phyloP scores from a whole-genome alignment of 345 rosid genomes.

The Capsella bursapastoris region DNA sequence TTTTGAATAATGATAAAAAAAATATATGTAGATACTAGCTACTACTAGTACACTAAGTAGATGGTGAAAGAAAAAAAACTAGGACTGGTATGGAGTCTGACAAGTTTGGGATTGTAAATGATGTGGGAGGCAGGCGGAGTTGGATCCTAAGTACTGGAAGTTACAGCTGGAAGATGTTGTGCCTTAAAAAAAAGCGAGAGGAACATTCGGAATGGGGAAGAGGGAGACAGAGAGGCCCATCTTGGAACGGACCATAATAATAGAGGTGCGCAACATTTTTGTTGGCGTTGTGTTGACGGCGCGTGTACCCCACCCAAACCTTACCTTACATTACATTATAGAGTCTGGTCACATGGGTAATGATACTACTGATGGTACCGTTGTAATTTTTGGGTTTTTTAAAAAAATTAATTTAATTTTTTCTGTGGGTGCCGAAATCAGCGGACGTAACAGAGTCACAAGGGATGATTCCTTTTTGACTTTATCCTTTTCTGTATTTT shows the following conservation, averaged over 20 bases:
- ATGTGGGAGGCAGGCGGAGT: constrained; percentile 36
- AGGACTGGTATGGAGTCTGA: not conserved
- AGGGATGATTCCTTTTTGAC: constrained; percentile 26
- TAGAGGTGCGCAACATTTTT: constrained; percentile 12
- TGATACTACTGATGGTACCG: not conserved
- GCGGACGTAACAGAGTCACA: constrained; percentile 38
- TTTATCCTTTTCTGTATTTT: not conserved
- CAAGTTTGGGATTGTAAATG: not conserved
- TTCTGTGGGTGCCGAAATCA: constrained; percentile 6
- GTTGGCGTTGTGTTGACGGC: constrained; percentile 7
- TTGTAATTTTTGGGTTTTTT: not conserved
- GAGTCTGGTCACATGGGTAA: constrained; percentile 17
- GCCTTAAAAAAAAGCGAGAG: constrained; percentile 3
- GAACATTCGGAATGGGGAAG: constrained; percentile 2
- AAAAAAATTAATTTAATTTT: not conserved
- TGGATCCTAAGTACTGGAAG: constrained; percentile 48
- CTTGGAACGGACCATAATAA: not conserved
- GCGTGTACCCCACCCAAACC: constrained; percentile 25
- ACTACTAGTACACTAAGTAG: too few relatives aligned
- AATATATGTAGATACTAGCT: too few relatives aligned
- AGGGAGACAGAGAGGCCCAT: constrained; percentile 8
- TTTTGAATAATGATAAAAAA: not conserved
- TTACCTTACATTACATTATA: not conserved
- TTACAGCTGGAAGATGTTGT: constrained; percentile 39
- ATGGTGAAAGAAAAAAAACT: not conserved